These are phyloP conservation scores for Cymbopogon citratus DNA, from an alignment of 176 grass and related monocot genomes.

Conservation along the genomic window DNA sequence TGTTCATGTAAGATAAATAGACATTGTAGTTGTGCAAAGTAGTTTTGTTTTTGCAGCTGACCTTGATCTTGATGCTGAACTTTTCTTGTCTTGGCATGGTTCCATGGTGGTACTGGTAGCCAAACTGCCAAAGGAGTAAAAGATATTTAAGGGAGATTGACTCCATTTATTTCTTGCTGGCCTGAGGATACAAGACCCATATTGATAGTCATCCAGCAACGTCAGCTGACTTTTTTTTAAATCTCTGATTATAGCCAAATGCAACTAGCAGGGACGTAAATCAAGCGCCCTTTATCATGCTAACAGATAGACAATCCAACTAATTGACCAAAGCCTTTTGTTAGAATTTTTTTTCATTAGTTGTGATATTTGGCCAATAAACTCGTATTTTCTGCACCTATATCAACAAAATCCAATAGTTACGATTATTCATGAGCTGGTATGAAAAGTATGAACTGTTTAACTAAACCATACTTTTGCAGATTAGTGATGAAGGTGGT, in stretches of 20 bases:
- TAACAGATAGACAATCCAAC: neutral
- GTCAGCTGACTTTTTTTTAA: neutral
- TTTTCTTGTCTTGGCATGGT: neutral
- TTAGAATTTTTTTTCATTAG: neutral
- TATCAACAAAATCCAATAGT: neutral
- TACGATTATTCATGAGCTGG: neutral
- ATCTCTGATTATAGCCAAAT: neutral
- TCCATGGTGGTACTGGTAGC: neutral
- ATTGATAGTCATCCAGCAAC: neutral
- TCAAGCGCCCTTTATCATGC: neutral
- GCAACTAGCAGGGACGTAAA: neutral
- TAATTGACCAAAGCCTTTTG: neutral
- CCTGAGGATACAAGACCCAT: neutral
- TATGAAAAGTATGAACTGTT: neutral
- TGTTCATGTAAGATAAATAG: neutral
- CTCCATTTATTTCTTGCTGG: neutral
- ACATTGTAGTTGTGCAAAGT: neutral
- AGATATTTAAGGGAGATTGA: neutral
- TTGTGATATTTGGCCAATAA: neutral
- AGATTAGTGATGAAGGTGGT: slow-evolving; percentile 99
- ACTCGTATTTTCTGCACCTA: neutral
- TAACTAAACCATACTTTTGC: neutral
- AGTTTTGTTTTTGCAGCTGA: neutral
- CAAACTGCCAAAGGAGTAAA: slow-evolving; percentile 5
- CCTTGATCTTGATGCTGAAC: neutral